A percentile compares a stretch with the other conserved stretches of the same genome.
phyloP scores from a whole-genome alignment of 1,139 yeast species.

The Lodderomyces oxycetoniae region DNA sequence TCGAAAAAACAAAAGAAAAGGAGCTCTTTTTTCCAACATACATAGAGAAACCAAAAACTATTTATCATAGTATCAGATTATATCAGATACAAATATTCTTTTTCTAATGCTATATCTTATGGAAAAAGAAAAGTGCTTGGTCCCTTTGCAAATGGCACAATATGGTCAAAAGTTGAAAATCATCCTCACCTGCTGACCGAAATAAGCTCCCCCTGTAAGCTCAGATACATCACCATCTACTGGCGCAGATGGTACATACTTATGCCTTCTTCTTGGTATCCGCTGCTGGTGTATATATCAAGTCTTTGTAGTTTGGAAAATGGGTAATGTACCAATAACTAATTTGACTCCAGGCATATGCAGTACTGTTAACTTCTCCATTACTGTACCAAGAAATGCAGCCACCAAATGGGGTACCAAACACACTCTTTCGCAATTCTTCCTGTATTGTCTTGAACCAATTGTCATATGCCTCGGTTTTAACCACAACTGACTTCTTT shows the following conservation, averaged over 20 bases:
- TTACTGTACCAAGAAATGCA: constrained; percentile 40
- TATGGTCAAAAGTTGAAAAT: no score
- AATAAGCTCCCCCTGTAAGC: background rate
- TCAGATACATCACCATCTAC: background rate
- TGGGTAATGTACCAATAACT: constrained; percentile 28
- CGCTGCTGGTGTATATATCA: constrained; percentile 14
- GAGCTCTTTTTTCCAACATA: no score
- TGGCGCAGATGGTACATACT: background rate
- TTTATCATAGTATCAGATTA: no score
- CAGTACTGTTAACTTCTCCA: constrained; percentile 28
- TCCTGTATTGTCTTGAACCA: constrained; percentile 32
- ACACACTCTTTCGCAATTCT: constrained; percentile 28
- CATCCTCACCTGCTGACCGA: no score
- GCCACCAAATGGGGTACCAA: constrained; percentile 41
- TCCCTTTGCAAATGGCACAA: no score
- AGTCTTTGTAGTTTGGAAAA: constrained; percentile 27
- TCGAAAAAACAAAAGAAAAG: no score
- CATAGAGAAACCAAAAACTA: no score
- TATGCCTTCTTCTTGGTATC: constrained; percentile 6
- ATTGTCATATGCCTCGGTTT: constrained; percentile 29
- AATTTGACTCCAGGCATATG: constrained; percentile 40
- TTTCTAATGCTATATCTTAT: no score
- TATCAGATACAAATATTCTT: no score
- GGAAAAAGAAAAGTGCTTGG: no score
- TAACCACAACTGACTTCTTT: constrained; percentile 29